A percentile compares a stretch with the other conserved stretches of the same genome.
Evolutionary conservation across 2,329 filamentous ascomycete genomes (phyloP).

Genomic region (Monilinia fructicola): DNA sequence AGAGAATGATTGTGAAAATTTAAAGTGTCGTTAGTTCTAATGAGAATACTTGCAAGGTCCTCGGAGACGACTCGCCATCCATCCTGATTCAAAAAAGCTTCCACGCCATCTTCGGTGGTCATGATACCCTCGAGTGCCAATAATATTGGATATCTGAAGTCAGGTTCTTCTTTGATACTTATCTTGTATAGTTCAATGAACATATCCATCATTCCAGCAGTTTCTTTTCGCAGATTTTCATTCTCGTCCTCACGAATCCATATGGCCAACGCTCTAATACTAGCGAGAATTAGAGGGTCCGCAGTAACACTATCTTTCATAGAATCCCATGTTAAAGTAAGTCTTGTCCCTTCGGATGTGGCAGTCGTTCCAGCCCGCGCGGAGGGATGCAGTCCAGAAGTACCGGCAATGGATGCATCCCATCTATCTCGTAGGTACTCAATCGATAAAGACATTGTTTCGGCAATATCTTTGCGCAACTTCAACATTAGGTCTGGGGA

Average conservation of each 20-base stretch:
- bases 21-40: slow-evolving; percentile 27
- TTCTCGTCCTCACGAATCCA: slow-evolving; percentile 72
- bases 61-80: slow-evolving; percentile 55
- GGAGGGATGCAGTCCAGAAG: slow-evolving; percentile 59
- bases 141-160: slow-evolving; percentile 58
- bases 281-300: slow-evolving; percentile 60
- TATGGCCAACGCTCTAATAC: slow-evolving; percentile 57
- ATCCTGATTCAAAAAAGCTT: slow-evolving; percentile 48
- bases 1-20: slow-evolving; percentile 1
- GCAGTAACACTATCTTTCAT: slow-evolving; percentile 47
- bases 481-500: slow-evolving; percentile 60
- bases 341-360: slow-evolving; percentile 46
- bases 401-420: slow-evolving; percentile 64
- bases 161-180: slow-evolving; percentile 41
- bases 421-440: slow-evolving; percentile 70
- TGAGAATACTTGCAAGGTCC: slow-evolving; percentile 51
- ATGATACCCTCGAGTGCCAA: slow-evolving; percentile 60
- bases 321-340: slow-evolving; percentile 59
- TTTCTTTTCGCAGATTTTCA: slow-evolving; percentile 50
- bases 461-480: slow-evolving; percentile 58
- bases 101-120: slow-evolving; percentile 44
- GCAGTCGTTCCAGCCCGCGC: slow-evolving; percentile 49
- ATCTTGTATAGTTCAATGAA: slow-evolving; percentile 59
- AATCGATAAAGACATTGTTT: slow-evolving; percentile 61
- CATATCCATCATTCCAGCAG: slow-evolving; percentile 60